Base-by-base conservation (phyloP, 2,329 filamentous ascomycete species). In the Alternaria ethzedia region DNA sequence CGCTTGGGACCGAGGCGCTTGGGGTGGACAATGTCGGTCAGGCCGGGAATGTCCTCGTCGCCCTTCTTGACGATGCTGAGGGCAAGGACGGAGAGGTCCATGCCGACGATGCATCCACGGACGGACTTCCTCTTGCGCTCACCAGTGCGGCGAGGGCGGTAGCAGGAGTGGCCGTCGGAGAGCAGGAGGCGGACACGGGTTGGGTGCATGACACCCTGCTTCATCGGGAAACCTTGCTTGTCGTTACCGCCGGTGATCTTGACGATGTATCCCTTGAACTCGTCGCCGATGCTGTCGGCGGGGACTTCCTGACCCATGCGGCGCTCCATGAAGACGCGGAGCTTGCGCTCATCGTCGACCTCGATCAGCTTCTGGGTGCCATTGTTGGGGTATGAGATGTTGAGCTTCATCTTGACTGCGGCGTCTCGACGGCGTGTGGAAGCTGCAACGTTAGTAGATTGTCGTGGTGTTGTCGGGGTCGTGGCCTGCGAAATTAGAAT, bases 171-270 rank as follows among this genome's bases (percentile, higher is more conserved):
- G 84, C 96, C 96, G 61, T 97, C 94, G 83, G 91, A 83, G 82
- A 99, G 93, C 81, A 99, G 92, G 77, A 99, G 94, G 78, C 93
- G 91, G 86, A 97, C 96, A 96, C 96, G 96, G 84, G 93, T 96
- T 80, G 96, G 94, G 85, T 97, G 92, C 89, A 99, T 95, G 84
- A 97, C 92, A 89, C 96, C 96, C 91, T 99, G 96, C 94, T 99
- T 99, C 96, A 99, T 99, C 79, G 96, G 96, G 90, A 99, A 99
- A 88, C 96, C 96, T 89, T 99, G 96, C 93, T 99, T 99, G 92
- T 99, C 96, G 92, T 99, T 99, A 83, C 96, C 96, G 82, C 96
- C 96, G 80, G 96, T 99, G 88, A 99, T 98, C 84, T 90, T 91
- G 91, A 99, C 94, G 88, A 99, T 91, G 89, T 99, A 99, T 85